Evolutionary conservation across 257 asterid genomes (phyloP).

Genomic region (Nicotiana noctiflora): DNA sequence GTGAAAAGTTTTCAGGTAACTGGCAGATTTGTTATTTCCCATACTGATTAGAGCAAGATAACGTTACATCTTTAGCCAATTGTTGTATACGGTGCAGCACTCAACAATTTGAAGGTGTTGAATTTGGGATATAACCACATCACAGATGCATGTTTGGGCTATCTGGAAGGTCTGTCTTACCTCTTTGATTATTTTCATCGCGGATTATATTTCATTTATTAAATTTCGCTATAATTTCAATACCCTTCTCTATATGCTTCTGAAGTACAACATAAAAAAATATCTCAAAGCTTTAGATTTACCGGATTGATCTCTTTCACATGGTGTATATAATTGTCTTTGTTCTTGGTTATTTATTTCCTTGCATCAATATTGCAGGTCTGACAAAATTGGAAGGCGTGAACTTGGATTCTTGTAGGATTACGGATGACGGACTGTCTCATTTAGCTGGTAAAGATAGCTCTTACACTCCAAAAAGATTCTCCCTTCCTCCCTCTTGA

Average conservation of each 20-base stretch:
- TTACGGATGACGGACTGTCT: not conserved
- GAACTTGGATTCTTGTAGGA: slow-evolving; percentile 10
- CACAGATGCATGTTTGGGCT: slow-evolving; percentile 4
- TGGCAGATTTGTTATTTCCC: not conserved
- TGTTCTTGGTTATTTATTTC: not conserved
- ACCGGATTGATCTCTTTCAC: not conserved
- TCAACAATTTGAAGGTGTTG: slow-evolving; percentile 8
- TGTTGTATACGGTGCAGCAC: not conserved
- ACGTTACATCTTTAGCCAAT: not conserved
- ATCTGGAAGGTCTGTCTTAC: not conserved
- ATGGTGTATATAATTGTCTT: no score
- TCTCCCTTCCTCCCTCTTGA: no score
- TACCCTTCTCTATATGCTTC: no score
- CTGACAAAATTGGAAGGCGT: not conserved
- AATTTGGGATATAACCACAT: slow-evolving; percentile 5
- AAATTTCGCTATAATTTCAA: no score
- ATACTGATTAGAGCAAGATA: not conserved
- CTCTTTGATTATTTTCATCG: not conserved
- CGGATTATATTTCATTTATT: not conserved
- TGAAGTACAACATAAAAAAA: not conserved
- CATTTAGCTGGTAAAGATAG: not conserved
- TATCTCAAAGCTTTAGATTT: not conserved
- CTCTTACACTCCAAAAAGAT: no score
- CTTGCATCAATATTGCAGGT: not conserved
- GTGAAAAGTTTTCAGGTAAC: slow-evolving; percentile 9